Evolutionary conservation across 2,329 filamentous ascomycete genomes (phyloP).

Genomic region (Trichoderma asperellum): DNA sequence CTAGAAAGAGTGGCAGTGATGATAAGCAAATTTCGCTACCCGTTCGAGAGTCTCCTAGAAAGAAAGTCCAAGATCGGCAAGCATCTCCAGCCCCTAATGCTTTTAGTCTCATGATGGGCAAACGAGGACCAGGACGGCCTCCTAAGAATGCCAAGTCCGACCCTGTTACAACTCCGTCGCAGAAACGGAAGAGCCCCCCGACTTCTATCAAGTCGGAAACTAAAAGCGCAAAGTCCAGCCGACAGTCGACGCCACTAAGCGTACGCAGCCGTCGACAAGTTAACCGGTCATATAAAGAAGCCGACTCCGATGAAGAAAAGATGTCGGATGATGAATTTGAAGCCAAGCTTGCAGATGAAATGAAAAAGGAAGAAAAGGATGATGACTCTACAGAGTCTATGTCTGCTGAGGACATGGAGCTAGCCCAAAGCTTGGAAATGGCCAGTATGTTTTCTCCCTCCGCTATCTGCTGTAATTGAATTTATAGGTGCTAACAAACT

Average conservation of each 20-base stretch:
- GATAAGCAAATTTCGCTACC: slow-evolving; percentile 39
- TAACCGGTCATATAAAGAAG: slow-evolving; percentile 53
- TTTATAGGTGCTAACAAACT: slow-evolving; percentile 35
- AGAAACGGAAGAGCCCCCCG: slow-evolving; percentile 43
- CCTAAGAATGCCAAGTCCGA: slow-evolving; percentile 36
- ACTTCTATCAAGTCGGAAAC: slow-evolving; percentile 43
- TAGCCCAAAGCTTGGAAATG: slow-evolving; percentile 70
- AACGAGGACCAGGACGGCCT: slow-evolving; percentile 37
- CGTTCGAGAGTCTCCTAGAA: slow-evolving; percentile 44
- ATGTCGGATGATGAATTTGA: slow-evolving; percentile 86
- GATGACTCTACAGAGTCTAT: slow-evolving; percentile 39
- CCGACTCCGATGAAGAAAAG: slow-evolving; percentile 61
- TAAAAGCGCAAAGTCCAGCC: slow-evolving; percentile 77
- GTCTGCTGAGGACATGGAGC: slow-evolving; percentile 64
- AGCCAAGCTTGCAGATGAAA: slow-evolving; percentile 69
- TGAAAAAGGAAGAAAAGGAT: slow-evolving; percentile 49
- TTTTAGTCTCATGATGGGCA: slow-evolving; percentile 60
- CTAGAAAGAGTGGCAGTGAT: not conserved
- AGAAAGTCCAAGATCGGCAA: slow-evolving; percentile 35
- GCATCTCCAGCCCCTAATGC: slow-evolving; percentile 46
- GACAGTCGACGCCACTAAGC: slow-evolving; percentile 72
- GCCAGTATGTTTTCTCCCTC: slow-evolving; percentile 63
- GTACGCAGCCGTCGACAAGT: slow-evolving; percentile 57
- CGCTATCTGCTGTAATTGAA: not conserved
- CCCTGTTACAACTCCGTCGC: slow-evolving; percentile 32